These are phyloP conservation scores for Ophiostoma triangulosporum DNA, from an alignment of 2,329 filamentous ascomycete species.

Conservation along the genomic window DNA sequence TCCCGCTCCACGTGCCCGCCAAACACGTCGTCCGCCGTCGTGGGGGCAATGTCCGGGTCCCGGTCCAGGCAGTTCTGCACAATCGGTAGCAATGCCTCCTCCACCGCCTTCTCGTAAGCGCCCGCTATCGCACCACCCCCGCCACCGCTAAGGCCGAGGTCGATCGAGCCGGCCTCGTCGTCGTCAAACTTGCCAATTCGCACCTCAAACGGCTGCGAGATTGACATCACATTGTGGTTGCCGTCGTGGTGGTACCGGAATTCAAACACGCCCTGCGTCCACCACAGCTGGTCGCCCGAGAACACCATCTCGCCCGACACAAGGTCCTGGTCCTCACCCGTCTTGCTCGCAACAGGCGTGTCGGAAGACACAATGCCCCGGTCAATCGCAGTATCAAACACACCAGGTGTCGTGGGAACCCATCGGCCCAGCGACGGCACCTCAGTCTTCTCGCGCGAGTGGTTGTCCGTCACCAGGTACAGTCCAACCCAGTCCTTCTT, in stretches of 20 bases:
- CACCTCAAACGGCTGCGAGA: conserved; percentile 88
- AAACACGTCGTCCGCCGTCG: conserved; percentile 65
- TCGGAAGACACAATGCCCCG: conserved; percentile 63
- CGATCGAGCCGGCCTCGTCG: conserved; percentile 46
- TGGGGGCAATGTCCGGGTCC: conserved; percentile 80
- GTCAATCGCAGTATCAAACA: conserved; percentile 65
- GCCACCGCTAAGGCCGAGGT: conserved; percentile 19
- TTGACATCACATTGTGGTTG: conserved; percentile 83
- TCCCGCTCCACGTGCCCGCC: conserved; percentile 76
- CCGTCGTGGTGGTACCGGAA: conserved; percentile 94
- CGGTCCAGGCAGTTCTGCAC: conserved; percentile 87
- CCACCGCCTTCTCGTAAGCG: conserved; percentile 55
- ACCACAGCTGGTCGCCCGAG: conserved; percentile 87
- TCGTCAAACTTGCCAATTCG: conserved; percentile 68
- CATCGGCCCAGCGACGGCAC: conserved; percentile 80
- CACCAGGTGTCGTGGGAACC: conserved; percentile 64
- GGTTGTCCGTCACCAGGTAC: conserved; percentile 92
- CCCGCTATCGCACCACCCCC: conserved; percentile 27
- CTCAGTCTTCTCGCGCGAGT: conserved; percentile 69
- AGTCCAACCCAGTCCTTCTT: conserved; percentile 92
- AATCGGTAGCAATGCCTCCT: conserved; percentile 64
- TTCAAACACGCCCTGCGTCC: conserved; percentile 92
- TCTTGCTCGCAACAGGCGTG: conserved; percentile 28
- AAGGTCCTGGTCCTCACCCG: conserved; percentile 36
- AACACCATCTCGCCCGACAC: conserved; percentile 77